phyloP scores from a whole-genome alignment of 805 yeast species.

The Candida xyloterini region DNA sequence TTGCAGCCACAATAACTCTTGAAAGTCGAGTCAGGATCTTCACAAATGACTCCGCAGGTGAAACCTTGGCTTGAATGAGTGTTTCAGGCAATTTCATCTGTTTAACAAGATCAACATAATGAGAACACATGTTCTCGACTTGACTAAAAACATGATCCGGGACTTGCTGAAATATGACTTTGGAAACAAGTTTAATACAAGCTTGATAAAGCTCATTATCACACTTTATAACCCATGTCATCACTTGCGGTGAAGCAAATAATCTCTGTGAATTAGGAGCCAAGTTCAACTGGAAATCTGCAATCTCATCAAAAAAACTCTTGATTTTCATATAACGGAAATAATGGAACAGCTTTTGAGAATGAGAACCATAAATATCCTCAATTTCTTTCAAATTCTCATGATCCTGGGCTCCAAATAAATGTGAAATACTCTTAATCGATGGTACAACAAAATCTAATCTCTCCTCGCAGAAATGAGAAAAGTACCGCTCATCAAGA shows the following conservation, averaged over 20 bases:
- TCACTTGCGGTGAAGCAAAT: conserved; percentile 44
- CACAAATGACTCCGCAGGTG: conserved; percentile 38
- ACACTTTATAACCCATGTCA: conserved; percentile 65
- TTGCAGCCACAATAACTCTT: conserved; percentile 26
- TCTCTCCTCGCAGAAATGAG: conserved; percentile 11
- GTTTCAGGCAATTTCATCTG: conserved; percentile 47
- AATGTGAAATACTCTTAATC: conserved; percentile 12
- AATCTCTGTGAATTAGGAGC: conserved; percentile 63
- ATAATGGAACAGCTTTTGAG: conserved; percentile 60
- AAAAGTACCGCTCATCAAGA: conserved; percentile 13
- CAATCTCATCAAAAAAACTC: conserved; percentile 51
- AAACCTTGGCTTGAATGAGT: conserved; percentile 50
- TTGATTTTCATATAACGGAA: conserved; percentile 66
- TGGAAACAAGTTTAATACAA: conserved; percentile 57
- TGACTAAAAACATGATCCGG: conserved; percentile 55
- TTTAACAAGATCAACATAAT: conserved; percentile 44
- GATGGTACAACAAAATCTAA: conserved; percentile 17
- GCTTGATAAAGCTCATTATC: conserved; percentile 60
- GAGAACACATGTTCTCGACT: conserved; percentile 50
- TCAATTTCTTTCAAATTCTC: conserved; percentile 32
- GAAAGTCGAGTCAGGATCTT: conserved; percentile 18
- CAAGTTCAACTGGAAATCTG: conserved; percentile 50
- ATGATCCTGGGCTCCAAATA: conserved; percentile 13
- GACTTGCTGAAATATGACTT: conserved; percentile 56
- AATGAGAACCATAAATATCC: conserved; percentile 61